phyloP scores from a whole-genome alignment of 202 grass and related monocot genomes.

The Schoenoplectus triqueter region DNA sequence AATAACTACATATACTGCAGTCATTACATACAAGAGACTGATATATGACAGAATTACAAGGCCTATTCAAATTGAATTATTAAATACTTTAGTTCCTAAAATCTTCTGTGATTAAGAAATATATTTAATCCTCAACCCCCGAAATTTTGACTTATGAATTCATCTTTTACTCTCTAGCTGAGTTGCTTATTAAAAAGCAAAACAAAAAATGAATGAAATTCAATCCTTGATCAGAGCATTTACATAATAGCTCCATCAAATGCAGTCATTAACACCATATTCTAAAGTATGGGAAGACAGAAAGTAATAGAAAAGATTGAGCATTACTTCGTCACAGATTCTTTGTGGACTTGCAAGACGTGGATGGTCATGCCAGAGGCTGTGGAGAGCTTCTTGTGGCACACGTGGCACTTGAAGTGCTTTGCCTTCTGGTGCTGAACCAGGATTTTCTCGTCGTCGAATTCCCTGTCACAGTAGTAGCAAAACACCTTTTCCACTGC shows the following conservation, averaged over 20 bases:
- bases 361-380: constrained; percentile 97
- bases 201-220: not conserved
- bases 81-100: not conserved
- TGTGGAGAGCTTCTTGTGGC: constrained; percentile 99
- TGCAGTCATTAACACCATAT: not conserved
- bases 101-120: not conserved
- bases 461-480: constrained; percentile 99
- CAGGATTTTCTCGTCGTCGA: constrained; percentile 99
- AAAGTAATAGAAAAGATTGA: not conserved
- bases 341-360: constrained; percentile 97
- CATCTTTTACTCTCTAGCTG: not conserved
- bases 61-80: no score
- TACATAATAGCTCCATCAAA: not conserved
- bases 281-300: constrained; percentile 7
- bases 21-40: no score
- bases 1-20: no score
- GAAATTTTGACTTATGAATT: not conserved
- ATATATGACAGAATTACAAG: no score
- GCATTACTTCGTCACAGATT: constrained; percentile 80
- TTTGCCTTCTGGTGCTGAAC: constrained; percentile 99
- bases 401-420: constrained; percentile 99
- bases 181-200: not conserved
- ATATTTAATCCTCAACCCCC: not conserved
- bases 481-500: constrained; percentile 86
- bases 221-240: not conserved